Conservation (phyloP, 208 protist genomes). For the Trypanosoma brucei region DNA sequence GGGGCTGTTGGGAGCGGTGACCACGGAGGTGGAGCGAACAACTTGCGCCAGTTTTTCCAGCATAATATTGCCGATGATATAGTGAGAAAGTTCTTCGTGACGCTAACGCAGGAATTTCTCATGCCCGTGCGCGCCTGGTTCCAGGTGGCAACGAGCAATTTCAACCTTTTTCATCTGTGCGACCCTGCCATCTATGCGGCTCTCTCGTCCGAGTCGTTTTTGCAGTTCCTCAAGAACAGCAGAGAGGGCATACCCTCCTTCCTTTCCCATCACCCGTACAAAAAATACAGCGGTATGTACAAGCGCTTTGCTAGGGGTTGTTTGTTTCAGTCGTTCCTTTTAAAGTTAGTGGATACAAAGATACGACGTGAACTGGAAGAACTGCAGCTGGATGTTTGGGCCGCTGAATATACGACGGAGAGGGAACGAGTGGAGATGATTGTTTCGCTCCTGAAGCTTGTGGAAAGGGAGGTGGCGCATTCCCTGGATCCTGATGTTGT, state of each 20-base stretch:
- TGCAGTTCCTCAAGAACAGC: slow-evolving; percentile 58
- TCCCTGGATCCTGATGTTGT: slow-evolving; percentile 73
- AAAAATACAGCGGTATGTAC: slow-evolving; percentile 73
- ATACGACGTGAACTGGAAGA: slow-evolving; percentile 41
- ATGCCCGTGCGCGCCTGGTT: slow-evolving; percentile 70
- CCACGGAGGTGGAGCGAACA: slow-evolving; percentile 1
- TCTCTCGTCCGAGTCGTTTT: slow-evolving; percentile 55
- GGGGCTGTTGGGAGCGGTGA: background rate
- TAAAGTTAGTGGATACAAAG: slow-evolving; percentile 50
- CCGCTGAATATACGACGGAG: slow-evolving; percentile 41
- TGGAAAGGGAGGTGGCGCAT: slow-evolving; percentile 48
- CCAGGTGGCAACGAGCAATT: slow-evolving; percentile 23
- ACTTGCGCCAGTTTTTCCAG: slow-evolving; percentile 39
- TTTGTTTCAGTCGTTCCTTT: slow-evolving; percentile 57
- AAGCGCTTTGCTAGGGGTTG: slow-evolving; percentile 65
- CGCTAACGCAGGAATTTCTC: slow-evolving; percentile 81
- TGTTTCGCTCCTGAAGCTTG: slow-evolving; percentile 57
- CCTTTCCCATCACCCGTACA: slow-evolving; percentile 56
- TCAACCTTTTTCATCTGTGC: slow-evolving; percentile 67
- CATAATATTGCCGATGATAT: slow-evolving; percentile 78
- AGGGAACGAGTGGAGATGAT: slow-evolving; percentile 64
- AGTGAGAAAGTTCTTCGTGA: slow-evolving; percentile 80
- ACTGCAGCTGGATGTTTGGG: slow-evolving; percentile 61
- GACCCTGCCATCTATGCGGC: slow-evolving; percentile 35
- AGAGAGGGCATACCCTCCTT: slow-evolving; percentile 53